Evolutionary conservation across 2,329 filamentous ascomycete species (phyloP), one percentile per base, ranked within the genome.

Genomic region (Alternaria panax): DNA sequence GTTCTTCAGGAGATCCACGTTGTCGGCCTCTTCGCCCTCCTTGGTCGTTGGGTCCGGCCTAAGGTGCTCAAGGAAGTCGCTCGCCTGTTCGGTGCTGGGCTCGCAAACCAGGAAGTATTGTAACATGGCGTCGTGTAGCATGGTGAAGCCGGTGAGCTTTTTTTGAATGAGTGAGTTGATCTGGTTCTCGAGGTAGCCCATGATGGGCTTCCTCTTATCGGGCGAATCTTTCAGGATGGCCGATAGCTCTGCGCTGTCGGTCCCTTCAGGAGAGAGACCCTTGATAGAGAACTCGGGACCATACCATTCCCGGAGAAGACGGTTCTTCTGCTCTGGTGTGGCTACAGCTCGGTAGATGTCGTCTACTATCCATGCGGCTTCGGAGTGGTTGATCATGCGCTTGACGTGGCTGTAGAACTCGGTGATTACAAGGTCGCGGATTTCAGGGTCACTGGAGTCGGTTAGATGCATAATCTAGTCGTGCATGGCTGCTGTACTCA

Each of bases 101-200:
- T 90, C 89, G 46, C 89, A 88, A 71, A 91, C 94, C 53, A 92
- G 81, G 80, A 94, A 97, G 80, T 97, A 99, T 77, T 99, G 94
- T 60, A 97, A 84, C 93, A 99, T 97, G 50, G 95, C 95, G 73
- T 98, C 95, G 79, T 99, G 96, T 20, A 99, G 87, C 86, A 99
- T 96, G 2, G 94, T 98, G 80, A 99, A 98, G 9, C 92, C 94
- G 1, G 92, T 96, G 81, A 95, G 89, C 81, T 95, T 95, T 86
- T 99, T 99, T 80, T 99, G 93, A 47, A 98, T 86, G 41, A 99
- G 86, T 63, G 90, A 88, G 79, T 97, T 97, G 83, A 96, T 95
- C 80, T 97, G 87, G 67, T 92, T 90, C 65, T 90, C 86, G 54
- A 98, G 83, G 74, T 91, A 91, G 75, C 90, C 90, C 89, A 98